Evolutionary conservation across 129 eudicot species (phyloP).

Genomic region (Saposhnikovia divaricata): DNA sequence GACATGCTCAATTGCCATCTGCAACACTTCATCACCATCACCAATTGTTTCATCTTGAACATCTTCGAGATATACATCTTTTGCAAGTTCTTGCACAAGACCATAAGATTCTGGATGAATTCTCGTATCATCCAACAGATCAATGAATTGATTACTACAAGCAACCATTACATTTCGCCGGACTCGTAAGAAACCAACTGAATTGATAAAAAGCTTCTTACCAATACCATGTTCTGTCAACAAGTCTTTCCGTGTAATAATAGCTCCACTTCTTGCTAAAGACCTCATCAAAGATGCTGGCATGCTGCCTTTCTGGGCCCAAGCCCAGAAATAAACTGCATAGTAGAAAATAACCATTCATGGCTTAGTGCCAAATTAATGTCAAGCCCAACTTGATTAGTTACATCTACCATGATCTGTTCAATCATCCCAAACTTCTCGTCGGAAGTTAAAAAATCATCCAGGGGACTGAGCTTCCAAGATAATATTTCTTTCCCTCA

Average conservation of each 20-base stretch:
- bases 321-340: too few species aligned
- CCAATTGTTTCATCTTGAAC: conserved; percentile 50
- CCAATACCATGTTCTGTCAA: conserved; percentile 68
- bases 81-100: conserved; percentile 91
- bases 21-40: conserved; percentile 60
- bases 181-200: conserved; percentile 89
- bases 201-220: conserved; percentile 80
- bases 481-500: too few species aligned
- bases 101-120: conserved; percentile 86
- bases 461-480: too few species aligned
- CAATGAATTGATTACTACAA: conserved; percentile 66
- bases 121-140: conserved; percentile 86
- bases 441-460: too few species aligned
- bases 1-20: conserved; percentile 86
- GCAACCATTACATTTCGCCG: conserved; percentile 79
- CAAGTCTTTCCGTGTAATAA: conserved; percentile 70
- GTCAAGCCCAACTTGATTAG: too few species aligned
- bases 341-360: too few species aligned
- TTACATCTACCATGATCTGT: too few species aligned
- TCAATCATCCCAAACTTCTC: too few species aligned
- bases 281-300: conserved; percentile 79
- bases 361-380: too few species aligned
- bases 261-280: conserved; percentile 67
- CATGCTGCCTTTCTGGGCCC: too few species aligned
- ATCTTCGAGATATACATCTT: conserved; percentile 53